These are phyloP conservation scores for Penicillium crustosum DNA, from an alignment of 2,329 filamentous ascomycete species.

Conservation along the genomic window DNA sequence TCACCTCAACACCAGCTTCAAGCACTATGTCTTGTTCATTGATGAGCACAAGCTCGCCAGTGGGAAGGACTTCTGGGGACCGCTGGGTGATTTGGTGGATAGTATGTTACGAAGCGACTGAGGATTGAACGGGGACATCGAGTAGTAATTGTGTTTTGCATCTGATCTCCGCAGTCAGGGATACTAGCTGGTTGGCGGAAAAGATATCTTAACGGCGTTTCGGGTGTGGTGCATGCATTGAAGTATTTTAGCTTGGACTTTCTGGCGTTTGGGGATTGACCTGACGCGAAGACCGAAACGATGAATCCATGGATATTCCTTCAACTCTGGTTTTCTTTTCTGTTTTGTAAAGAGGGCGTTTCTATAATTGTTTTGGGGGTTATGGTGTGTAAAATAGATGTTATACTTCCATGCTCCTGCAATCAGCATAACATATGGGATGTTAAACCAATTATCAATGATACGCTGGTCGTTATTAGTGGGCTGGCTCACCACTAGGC, in stretches of 20 bases:
- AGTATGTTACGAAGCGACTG: slow-evolving; percentile 95
- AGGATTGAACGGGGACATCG: slow-evolving; percentile 20
- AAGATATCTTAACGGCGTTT: slow-evolving; percentile 23
- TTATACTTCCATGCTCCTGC: neutral
- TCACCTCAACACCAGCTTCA: slow-evolving; percentile 98
- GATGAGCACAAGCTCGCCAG: slow-evolving; percentile 92
- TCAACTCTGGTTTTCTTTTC: neutral
- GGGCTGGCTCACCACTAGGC: neutral
- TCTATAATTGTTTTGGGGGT: neutral
- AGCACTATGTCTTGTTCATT: slow-evolving; percentile 98
- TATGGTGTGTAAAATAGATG: neutral
- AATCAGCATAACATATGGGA: neutral
- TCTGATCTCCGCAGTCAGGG: slow-evolving; percentile 5
- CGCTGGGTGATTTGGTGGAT: slow-evolving; percentile 90
- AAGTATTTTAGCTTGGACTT: slow-evolving; percentile 11
- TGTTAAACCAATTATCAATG: neutral
- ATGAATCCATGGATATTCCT: slow-evolving; percentile 4
- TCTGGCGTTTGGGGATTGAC: slow-evolving; percentile 10
- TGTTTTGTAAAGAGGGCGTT: neutral
- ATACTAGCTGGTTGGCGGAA: slow-evolving; percentile 6
- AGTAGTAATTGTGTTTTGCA: slow-evolving; percentile 9
- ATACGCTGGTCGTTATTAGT: neutral
- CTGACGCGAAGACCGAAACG: neutral
- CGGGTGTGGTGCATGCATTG: slow-evolving; percentile 21
- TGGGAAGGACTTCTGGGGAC: slow-evolving; percentile 97